Base-by-base conservation (phyloP, 257 asterid species). In the Cinchona pubescens region DNA sequence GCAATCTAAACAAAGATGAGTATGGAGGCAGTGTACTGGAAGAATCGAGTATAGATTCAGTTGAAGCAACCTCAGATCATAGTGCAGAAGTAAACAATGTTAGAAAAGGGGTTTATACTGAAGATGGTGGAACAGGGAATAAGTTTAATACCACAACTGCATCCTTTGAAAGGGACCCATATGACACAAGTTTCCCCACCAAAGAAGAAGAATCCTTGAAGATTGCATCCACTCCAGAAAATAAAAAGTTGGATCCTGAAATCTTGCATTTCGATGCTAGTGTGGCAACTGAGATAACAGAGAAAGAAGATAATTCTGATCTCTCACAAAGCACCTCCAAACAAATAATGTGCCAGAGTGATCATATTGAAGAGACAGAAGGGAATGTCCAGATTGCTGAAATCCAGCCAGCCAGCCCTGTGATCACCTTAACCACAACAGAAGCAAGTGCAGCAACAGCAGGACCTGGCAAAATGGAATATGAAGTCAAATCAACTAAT, bases 21-120 rank as follows among this genome's bases (percentile, higher is more conserved):
- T 51, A 59, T 16, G 66, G 58, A 58, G 34, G 61, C 56, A 35
- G 27, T 29, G 46, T 27, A 29, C 48, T 18, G 72, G 83, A 75
- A 71, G 65, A 48, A 48, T 49, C 58, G 11, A 49, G 58, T 49
- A 6, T 16, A 49, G 6, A 35, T 71, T 71, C 56, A 59, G 21
- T 29, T n/a, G 62, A 53, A 60, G 30, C 69, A 59, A 55, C 42
- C 15, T 62, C 70, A 18, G 25, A 19, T 74, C 71, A 42, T 19
- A 48, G 27, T 74, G 78, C 11, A 61, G 62, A 62, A 19, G 67
- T 32, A 46, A 42, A 34, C 9, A 2, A 49, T 18, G 1, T 49
- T 49, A 14, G 61, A 38, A 16, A 34, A 51, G 51, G 38, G 38
- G 74, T 51, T 66, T 38, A 38, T 51, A 37, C 14, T 40, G 63